Percentiles rank a stretch among this genome's conserved stretches.
These are phyloP conservation scores for Phialophora macrospora DNA, from an alignment of 2,329 filamentous ascomycete genomes.

Conservation along the genomic window DNA sequence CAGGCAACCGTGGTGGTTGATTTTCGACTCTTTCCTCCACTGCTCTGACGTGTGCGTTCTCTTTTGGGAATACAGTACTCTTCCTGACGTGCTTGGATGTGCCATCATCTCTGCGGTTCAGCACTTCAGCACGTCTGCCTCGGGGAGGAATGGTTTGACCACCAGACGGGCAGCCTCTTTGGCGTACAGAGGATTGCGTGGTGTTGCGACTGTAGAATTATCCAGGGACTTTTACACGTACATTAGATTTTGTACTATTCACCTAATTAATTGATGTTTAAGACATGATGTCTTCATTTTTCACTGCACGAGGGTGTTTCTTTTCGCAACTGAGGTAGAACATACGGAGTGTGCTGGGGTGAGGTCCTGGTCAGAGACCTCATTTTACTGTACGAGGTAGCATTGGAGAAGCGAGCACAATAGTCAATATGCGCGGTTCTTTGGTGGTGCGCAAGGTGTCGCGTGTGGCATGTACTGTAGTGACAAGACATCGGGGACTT, in stretches of 20 bases:
- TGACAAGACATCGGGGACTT: too few species aligned
- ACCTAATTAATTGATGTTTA: background rate
- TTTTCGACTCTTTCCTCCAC: background rate
- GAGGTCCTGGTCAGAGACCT: background rate
- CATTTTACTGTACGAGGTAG: too few species aligned
- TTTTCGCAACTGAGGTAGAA: background rate
- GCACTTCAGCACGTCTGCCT: background rate
- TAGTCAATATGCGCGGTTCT: background rate
- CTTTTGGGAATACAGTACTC: background rate
- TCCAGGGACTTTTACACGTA: background rate
- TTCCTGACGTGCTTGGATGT: background rate
- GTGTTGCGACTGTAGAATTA: background rate
- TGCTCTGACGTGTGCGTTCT: background rate
- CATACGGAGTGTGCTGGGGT: background rate
- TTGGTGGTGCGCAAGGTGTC: too few species aligned
- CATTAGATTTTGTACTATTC: background rate
- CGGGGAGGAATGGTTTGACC: background rate
- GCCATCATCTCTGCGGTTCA: background rate
- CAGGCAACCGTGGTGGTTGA: background rate
- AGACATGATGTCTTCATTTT: background rate
- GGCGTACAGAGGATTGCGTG: constrained; percentile 1
- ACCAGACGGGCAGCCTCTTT: background rate
- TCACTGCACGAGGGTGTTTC: background rate
- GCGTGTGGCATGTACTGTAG: too few species aligned
- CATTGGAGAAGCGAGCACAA: background rate